A percentile compares a stretch with the other conserved stretches of the same genome.
These are phyloP conservation scores for Sporobolomyces roseus DNA, from an alignment of 768 basidiomycete genomes.

Conservation along the genomic window DNA sequence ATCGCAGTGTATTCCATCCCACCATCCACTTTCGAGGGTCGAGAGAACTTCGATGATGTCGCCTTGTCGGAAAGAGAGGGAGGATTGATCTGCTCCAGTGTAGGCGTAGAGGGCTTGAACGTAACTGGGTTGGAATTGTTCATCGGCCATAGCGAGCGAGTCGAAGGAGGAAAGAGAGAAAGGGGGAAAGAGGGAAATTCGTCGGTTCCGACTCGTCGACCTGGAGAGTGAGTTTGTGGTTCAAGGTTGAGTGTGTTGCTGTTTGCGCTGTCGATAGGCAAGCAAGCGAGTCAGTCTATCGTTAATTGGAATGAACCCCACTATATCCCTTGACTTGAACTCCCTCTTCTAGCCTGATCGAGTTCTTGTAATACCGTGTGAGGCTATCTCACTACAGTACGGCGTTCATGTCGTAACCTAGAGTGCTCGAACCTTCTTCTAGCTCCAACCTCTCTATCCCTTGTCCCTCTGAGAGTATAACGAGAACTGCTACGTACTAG, in stretches of 20 bases:
- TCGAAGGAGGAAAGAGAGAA: not conserved
- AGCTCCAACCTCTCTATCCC: too few relatives aligned
- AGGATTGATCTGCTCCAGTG: constrained; percentile 65
- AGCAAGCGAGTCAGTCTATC: not conserved
- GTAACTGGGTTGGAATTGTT: constrained; percentile 54
- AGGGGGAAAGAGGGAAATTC: not conserved
- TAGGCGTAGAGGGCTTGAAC: constrained; percentile 92
- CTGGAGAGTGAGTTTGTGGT: too few relatives aligned
- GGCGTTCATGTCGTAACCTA: too few relatives aligned
- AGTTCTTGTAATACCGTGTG: too few relatives aligned
- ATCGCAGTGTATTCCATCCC: constrained; percentile 75
- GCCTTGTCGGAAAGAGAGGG: constrained; percentile 77
- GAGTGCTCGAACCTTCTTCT: constrained; percentile 6
- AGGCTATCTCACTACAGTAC: too few relatives aligned
- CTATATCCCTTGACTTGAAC: too few relatives aligned
- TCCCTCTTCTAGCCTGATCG: too few relatives aligned
- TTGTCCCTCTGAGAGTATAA: too few relatives aligned
- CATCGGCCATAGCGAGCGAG: constrained; percentile 5
- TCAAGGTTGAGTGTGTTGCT: too few relatives aligned
- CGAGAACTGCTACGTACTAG: too few relatives aligned
- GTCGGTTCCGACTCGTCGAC: not conserved
- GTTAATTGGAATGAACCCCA: not conserved
- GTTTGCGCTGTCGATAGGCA: not conserved
- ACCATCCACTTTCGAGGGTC: constrained; percentile 90
- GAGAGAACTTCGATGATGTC: constrained; percentile 93